Base-by-base conservation (phyloP, 345 rosid species). In the Moringa oleifera region DNA sequence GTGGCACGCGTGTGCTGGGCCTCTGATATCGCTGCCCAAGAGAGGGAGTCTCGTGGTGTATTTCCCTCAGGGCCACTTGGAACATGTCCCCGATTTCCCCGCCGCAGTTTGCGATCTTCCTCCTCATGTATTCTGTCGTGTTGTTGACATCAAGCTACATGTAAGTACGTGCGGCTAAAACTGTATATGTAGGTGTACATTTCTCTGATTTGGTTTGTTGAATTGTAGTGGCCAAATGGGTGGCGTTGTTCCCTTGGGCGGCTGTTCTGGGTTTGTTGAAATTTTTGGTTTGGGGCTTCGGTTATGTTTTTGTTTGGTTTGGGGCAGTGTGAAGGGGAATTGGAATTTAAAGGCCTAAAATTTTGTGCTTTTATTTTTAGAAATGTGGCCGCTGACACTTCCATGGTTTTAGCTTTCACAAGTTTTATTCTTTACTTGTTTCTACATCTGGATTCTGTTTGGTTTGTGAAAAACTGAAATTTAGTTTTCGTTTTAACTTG, bases 1-100 rank as follows among this genome's bases (percentile, higher is more conserved):
- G 19, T 94, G 96, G 97, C 97, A 94, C 61, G 99, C 99, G 51
- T 94, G 99, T 72, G 97, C 97, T n/a, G 99, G 99, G 51, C 99
- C 99, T 23, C 87, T 91, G 0, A 83, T 85, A 60, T 88, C 95
- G 53, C 80, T 94, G 36, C 99, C 97, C 0, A 87, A 78, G 85
- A 88, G 71, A 76, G 96, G 97, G 45, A 75, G 83, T 75, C 65
- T 79, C 55, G 96, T 94, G 23, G 88, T 86, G 59, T 94, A 94
- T 79, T 81, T 91, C 66, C 99, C 91, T 49, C 99, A 91, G 73
- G 99, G 99, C 18, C 97, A 94, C 68, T 70, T 91, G 73, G 97
- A 94, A 74, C 95, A 81, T 59, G 78, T 84, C 71, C 73, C 90
- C 69, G 88, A 88, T 74, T 78, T 73, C 73, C 78, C 87, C 71